phyloP scores from a whole-genome alignment of 495 filamentous ascomycete species.

The Penicillium angulare region DNA sequence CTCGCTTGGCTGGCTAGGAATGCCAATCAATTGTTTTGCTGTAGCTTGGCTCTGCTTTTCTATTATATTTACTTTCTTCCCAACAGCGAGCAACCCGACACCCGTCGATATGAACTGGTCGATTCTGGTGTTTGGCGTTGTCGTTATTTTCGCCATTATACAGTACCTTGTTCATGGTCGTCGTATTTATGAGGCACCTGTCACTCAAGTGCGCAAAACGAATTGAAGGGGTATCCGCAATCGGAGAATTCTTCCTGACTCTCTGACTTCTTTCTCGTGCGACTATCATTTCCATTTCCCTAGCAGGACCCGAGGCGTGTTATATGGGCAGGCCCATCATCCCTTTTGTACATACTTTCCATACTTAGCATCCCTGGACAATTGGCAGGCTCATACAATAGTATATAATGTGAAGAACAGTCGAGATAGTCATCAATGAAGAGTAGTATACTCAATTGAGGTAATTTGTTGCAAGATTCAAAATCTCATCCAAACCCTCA shows the following conservation, averaged over 20 bases:
- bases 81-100: conserved; percentile 30
- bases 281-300: neutral
- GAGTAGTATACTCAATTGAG: conserved; percentile 1
- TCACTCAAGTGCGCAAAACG: conserved; percentile 26
- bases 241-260: neutral
- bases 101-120: conserved; percentile 43
- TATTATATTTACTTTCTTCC: conserved; percentile 50
- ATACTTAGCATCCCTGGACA: conserved; percentile 7
- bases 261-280: neutral
- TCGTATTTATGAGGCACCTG: conserved; percentile 42
- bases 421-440: neutral
- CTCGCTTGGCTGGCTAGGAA: conserved; percentile 21
- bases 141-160: conserved; percentile 41
- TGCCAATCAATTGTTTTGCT: conserved; percentile 26
- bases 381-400: neutral
- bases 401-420: neutral
- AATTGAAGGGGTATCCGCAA: conserved; percentile 3
- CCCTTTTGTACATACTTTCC: conserved; percentile 3
- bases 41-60: conserved; percentile 28
- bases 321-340: conserved; percentile 6
- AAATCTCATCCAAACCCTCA: conserved; percentile 26
- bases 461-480: conserved; percentile 24
- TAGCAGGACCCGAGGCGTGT: neutral
- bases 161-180: conserved; percentile 44
- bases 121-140: conserved; percentile 39